These are phyloP conservation scores for Alternaria burnsii DNA, from an alignment of 2,329 filamentous ascomycete species.

Conservation along the genomic window DNA sequence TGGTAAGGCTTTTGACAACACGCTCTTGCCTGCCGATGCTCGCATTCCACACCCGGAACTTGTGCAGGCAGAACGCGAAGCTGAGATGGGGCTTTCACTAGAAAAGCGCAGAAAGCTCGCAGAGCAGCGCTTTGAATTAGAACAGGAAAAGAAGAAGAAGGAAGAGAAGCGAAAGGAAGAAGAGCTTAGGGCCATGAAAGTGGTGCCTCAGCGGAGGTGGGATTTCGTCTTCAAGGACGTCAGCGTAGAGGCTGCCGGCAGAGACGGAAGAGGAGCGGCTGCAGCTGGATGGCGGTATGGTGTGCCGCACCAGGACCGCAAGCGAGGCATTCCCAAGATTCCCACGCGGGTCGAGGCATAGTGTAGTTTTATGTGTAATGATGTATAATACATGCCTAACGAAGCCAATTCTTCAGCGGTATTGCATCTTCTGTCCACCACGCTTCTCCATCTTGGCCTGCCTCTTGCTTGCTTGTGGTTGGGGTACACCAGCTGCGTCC, in stretches of 20 bases:
- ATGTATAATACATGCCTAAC: constrained; percentile 3
- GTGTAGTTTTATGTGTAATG: constrained; percentile 9
- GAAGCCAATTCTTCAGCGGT: constrained; percentile 48
- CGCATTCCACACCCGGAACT: constrained; percentile 71
- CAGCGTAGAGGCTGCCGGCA: constrained; percentile 63
- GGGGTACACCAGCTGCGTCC: constrained; percentile 52
- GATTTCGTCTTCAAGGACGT: constrained; percentile 69
- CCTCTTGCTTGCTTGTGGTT: constrained; percentile 55
- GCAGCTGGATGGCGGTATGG: constrained; percentile 69
- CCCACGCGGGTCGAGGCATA: constrained; percentile 64
- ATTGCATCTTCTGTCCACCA: constrained; percentile 59
- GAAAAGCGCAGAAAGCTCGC: constrained; percentile 49
- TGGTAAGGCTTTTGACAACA: constrained; percentile 66
- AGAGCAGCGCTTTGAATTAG: constrained; percentile 33
- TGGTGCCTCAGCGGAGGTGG: constrained; percentile 61
- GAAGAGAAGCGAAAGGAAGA: constrained; percentile 54
- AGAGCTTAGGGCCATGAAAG: constrained; percentile 55
- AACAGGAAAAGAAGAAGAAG: constrained; percentile 50
- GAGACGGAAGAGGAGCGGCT: constrained; percentile 61
- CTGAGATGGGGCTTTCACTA: constrained; percentile 36
- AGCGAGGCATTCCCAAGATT: constrained; percentile 70
- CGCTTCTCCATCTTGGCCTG: constrained; percentile 63
- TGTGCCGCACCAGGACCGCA: constrained; percentile 68
- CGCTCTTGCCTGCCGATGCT: constrained; percentile 68
- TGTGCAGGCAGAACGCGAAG: constrained; percentile 55